Evolutionary conservation across 306 rosid genomes (phyloP).

Genomic region (Echinosophora koreensis): DNA sequence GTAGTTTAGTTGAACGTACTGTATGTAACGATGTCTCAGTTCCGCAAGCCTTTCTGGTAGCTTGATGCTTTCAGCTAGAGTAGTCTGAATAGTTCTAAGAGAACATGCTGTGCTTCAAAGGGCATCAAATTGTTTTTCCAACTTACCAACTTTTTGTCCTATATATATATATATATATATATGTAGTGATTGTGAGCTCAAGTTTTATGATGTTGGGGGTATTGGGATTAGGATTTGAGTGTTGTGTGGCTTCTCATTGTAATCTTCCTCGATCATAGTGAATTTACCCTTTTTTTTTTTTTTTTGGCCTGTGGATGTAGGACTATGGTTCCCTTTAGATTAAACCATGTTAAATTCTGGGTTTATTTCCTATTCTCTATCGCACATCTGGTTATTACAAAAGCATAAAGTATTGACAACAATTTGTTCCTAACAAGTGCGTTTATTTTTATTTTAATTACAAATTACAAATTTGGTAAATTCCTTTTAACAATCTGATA

Average conservation of each 20-base stretch:
- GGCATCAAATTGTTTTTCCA: neutral
- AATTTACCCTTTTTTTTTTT: neutral
- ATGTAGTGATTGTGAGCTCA: neutral
- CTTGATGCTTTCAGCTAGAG: neutral
- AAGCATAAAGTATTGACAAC: neutral
- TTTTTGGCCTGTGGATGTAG: neutral
- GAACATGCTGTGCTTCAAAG: constrained; percentile 4
- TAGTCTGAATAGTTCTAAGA: neutral
- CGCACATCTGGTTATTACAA: constrained; percentile 6
- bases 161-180: neutral
- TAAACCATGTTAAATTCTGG: neutral
- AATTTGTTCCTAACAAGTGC: neutral
- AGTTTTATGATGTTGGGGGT: neutral
- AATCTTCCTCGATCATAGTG: neutral
- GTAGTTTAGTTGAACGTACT: constrained; percentile 26
- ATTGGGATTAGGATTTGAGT: neutral
- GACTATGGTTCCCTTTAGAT: neutral
- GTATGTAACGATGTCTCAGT: neutral
- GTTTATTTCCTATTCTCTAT: neutral
- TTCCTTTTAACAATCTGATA: neutral
- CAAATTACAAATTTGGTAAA: neutral
- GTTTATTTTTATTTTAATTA: neutral
- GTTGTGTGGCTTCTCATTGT: neutral
- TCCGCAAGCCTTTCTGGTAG: constrained; percentile 19
- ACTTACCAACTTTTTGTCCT: neutral